Evolutionary conservation across 192 early-diverging fungal genomes (phyloP), one percentile per base, ranked within the genome.

Genomic region (Lobulomyces angularis): DNA sequence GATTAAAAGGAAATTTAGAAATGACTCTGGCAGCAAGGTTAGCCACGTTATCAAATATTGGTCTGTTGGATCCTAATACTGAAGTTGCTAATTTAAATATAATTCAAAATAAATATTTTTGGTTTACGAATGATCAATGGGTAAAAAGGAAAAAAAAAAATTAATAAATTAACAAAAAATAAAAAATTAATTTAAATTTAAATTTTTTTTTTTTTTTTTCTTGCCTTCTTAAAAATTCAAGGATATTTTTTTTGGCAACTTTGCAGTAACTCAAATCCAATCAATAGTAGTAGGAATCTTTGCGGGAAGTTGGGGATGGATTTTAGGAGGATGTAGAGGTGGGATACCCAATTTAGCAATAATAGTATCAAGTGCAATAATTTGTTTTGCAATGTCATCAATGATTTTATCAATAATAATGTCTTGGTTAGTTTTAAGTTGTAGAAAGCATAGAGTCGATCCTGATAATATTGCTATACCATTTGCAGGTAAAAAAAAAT

Each of bases 1-100:
- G 88, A 48, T 56, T 92, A 14, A 92, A 92, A 45, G 86, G 89
- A 41, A 92, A 90, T 56, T 68, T 90, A 9, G 89, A 92, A 51
- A 82, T 90, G 67, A 92, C 85, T 36, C 67, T 92, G 40, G 82
- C 84, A 4, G 74, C 87, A n/a, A 71, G 88, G 5, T 61, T 92
- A 14, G 82, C 84, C 1, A 90, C 87, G 6, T 73, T 65, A 44
- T 63, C 81, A 56, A 77, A 56, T 19, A 6, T 29, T 26, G 51
- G 37, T 11, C 29, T 48, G 36, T 46, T 69, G 8, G 56, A 56
- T 60, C 31, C 51, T 1, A 38, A 29, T 58, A n/a, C 41, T 22
- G 1, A 53, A 2, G 45, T 31, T 5, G 12, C 1, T 6, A n/a
- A 18, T 51, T 22, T 20, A 6, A 33, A 55, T 57, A 7, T 34